These are phyloP conservation scores for Blastomyces gilchristii DNA, from an alignment of 2,329 filamentous ascomycete genomes.

Conservation along the genomic window DNA sequence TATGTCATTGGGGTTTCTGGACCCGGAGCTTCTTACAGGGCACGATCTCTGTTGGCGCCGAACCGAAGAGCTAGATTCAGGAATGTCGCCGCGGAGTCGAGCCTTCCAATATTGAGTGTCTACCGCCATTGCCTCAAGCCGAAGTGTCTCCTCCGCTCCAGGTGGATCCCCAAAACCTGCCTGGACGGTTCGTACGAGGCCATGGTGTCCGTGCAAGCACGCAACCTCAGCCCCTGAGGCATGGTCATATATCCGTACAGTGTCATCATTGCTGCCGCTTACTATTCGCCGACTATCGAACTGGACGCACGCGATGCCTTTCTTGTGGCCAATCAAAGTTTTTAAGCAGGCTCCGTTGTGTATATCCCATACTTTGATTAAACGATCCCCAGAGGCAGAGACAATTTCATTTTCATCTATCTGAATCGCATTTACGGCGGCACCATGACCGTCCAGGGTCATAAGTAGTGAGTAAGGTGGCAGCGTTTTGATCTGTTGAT, in stretches of 20 bases:
- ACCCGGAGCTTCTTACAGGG: slow-evolving; percentile 56
- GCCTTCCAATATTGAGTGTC: slow-evolving; percentile 63
- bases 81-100: slow-evolving; percentile 36
- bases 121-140: slow-evolving; percentile 58
- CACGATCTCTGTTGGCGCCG: slow-evolving; percentile 43
- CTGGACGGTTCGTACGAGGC: slow-evolving; percentile 87
- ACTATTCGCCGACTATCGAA: slow-evolving; percentile 90
- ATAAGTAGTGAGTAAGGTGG: slow-evolving; percentile 68
- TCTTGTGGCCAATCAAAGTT: slow-evolving; percentile 76
- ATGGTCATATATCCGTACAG: slow-evolving; percentile 89
- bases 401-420: slow-evolving; percentile 78
- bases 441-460: slow-evolving; percentile 69
- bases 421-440: slow-evolving; percentile 93
- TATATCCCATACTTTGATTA: slow-evolving; percentile 93
- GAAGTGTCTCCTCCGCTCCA: slow-evolving; percentile 65
- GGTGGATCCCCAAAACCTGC: slow-evolving; percentile 86
- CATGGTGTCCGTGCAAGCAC: slow-evolving; percentile 68
- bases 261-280: slow-evolving; percentile 90
- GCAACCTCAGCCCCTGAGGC: slow-evolving; percentile 80
- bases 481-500: slow-evolving; percentile 34
- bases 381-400: slow-evolving; percentile 85
- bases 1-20: slow-evolving; percentile 63
- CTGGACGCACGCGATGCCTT: slow-evolving; percentile 95
- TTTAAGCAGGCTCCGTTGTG: slow-evolving; percentile 63
- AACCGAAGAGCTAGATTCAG: slow-evolving; percentile 32